Base-by-base conservation (phyloP, 1,284 basidiomycete species). In the Tylopilus sp. region DNA sequence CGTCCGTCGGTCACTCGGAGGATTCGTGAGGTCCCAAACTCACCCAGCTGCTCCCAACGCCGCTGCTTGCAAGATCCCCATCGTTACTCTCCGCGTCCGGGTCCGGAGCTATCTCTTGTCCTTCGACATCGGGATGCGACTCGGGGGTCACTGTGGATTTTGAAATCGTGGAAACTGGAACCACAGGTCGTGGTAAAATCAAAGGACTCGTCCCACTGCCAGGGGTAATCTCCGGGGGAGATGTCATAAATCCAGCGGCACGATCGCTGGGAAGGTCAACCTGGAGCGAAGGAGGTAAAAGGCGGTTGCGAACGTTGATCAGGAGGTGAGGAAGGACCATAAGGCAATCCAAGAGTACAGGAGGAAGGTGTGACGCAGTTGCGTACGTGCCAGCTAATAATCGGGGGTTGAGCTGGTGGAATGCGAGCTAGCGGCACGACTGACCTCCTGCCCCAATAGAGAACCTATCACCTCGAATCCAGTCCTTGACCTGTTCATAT, bases 361-460 rank as follows among this genome's bases (percentile, higher is more conserved):
- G 67, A n/a, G 87, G 87, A 38, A 90, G 76, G 53, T 77, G 72
- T 0, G 87, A 86, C 2, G 86, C 86, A 28, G 81, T 42, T 44
- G 73, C 72, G 55, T 89, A 89, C 7, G 85, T 86, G 36, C 72
- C 68, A 9, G 85, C 86, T 87, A 52, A 16, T 37, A 19, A 59
- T 41, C 9, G 21, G 36, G 37, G 8, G 15, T 43, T 53, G 49
- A 51, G 38, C 38, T 53, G n/a, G 36, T 11, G 9, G 19, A 41
- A 48, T 21, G 19, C 1, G 5, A 39, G 35, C 46, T 13, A 40
- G 16, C 18, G 29, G 36, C 29, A n/a, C 2, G 15, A 67, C 76
- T 59, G 58, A 89, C 86, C 86, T 65, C 87, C 87, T 46, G 87
- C 83, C 52, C 87, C 88, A 44, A 89, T 69, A 15, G 79, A 75